Conservation (phyloP, 805 yeast genomes). For the Lachancea fermentati region DNA sequence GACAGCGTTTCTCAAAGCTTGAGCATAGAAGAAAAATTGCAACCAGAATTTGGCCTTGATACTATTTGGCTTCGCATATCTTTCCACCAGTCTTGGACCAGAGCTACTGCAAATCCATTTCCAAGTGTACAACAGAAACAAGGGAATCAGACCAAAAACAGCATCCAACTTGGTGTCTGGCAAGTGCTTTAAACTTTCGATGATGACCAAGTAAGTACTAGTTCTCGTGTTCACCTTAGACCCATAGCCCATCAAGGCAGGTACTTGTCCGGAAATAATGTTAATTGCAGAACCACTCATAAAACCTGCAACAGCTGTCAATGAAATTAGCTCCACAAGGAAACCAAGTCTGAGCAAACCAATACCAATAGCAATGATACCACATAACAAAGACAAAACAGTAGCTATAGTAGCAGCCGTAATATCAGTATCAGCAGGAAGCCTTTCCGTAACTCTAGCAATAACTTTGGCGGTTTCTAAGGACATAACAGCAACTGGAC, state of each 20-base stretch:
- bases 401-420: slow-evolving; percentile 75
- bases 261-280: slow-evolving; percentile 80
- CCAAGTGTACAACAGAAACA: slow-evolving; percentile 68
- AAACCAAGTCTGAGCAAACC: slow-evolving; percentile 84
- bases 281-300: slow-evolving; percentile 91
- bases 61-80: slow-evolving; percentile 29
- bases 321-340: slow-evolving; percentile 79
- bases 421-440: slow-evolving; percentile 35
- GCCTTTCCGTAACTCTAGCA: slow-evolving; percentile 50
- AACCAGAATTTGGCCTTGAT: slow-evolving; percentile 23
- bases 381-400: slow-evolving; percentile 71
- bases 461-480: slow-evolving; percentile 76
- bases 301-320: slow-evolving; percentile 90
- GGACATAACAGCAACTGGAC: slow-evolving; percentile 97
- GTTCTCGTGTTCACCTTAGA: slow-evolving; percentile 64
- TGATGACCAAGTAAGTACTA: slow-evolving; percentile 63
- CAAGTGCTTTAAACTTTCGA: slow-evolving; percentile 66
- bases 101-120: slow-evolving; percentile 51
- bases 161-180: slow-evolving; percentile 70
- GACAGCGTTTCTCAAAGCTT: slow-evolving; percentile 75
- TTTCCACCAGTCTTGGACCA: slow-evolving; percentile 60
- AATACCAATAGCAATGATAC: slow-evolving; percentile 75
- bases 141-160: slow-evolving; percentile 77
- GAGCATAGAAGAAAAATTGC: slow-evolving; percentile 56
- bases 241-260: slow-evolving; percentile 73